These are phyloP conservation scores for Starmerella floricola DNA, from an alignment of 805 yeast genomes.

Conservation along the genomic window DNA sequence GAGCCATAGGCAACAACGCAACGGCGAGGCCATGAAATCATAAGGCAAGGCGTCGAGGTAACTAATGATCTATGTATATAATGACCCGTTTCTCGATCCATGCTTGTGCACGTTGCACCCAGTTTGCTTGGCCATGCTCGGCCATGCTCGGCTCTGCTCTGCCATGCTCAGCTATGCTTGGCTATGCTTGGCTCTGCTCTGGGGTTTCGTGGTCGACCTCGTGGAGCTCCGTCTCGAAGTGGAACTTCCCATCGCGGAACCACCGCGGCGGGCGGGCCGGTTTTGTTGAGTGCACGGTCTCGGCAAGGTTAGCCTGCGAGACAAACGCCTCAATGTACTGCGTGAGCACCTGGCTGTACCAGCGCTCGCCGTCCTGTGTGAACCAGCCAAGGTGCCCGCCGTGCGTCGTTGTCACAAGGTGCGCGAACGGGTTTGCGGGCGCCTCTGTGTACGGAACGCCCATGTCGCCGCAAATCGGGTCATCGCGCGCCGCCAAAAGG, in stretches of 20 bases:
- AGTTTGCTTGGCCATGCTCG: no score
- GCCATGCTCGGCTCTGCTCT: no score
- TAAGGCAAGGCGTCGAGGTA: no score
- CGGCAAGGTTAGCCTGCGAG: constrained; percentile 21
- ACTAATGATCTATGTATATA: no score
- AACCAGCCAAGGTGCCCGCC: constrained; percentile 88
- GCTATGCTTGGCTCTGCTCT: not conserved
- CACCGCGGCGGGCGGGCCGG: constrained; percentile 6
- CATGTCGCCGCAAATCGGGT: constrained; percentile 52
- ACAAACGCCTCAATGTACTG: constrained; percentile 33
- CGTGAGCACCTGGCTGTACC: constrained; percentile 48
- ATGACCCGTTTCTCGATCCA: no score
- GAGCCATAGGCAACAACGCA: no score
- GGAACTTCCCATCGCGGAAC: constrained; percentile 16
- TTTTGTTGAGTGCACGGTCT: not conserved
- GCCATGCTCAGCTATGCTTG: no score
- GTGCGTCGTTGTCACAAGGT: constrained; percentile 45
- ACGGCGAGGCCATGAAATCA: no score
- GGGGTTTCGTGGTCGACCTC: not conserved
- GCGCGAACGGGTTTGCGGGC: constrained; percentile 45
- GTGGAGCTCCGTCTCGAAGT: not conserved
- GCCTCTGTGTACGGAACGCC: constrained; percentile 44
- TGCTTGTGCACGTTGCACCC: no score
- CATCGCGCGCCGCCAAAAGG: constrained; percentile 55
- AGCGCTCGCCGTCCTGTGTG: constrained; percentile 42